Evolutionary conservation across 345 rosid species (phyloP).

Genomic region (Populus tremula): DNA sequence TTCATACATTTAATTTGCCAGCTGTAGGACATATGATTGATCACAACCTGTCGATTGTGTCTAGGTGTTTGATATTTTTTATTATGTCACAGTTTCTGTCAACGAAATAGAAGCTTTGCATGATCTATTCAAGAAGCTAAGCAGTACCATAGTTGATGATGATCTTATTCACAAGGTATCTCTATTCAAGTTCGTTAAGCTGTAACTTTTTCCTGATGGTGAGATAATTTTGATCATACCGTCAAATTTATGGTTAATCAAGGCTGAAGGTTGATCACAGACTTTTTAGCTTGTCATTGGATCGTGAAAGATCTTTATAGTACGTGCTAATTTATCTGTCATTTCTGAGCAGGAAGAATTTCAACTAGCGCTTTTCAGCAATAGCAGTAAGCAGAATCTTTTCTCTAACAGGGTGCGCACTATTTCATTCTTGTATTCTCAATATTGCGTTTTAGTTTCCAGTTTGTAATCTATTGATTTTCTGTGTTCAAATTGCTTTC

Average conservation of each 20-base stretch:
- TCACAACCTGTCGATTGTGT: not conserved
- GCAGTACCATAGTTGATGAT: slow-evolving; percentile 51
- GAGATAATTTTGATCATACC: not conserved
- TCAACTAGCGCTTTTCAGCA: slow-evolving; percentile 75
- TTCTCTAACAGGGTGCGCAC: slow-evolving; percentile 75
- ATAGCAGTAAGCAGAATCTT: slow-evolving; percentile 59
- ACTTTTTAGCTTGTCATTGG: not conserved
- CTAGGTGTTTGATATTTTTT: not conserved
- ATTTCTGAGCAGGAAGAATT: slow-evolving; percentile 65
- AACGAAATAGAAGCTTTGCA: slow-evolving; percentile 74
- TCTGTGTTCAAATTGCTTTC: not conserved
- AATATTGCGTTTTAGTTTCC: not conserved
- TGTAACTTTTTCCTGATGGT: not conserved
- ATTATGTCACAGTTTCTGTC: slow-evolving; percentile 55
- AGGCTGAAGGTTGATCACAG: not conserved
- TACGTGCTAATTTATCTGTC: not conserved
- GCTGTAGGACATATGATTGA: not conserved
- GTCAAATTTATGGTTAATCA: not conserved
- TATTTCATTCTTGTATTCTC: not conserved
- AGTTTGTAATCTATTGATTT: not conserved
- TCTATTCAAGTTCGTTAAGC: not conserved
- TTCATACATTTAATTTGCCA: not conserved
- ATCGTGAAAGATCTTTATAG: not conserved
- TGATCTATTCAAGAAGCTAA: slow-evolving; percentile 65
- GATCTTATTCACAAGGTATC: slow-evolving; percentile 62